phyloP scores from a whole-genome alignment of 192 early-diverging fungal genomes.

The Phlyctochytrium arcticum region DNA sequence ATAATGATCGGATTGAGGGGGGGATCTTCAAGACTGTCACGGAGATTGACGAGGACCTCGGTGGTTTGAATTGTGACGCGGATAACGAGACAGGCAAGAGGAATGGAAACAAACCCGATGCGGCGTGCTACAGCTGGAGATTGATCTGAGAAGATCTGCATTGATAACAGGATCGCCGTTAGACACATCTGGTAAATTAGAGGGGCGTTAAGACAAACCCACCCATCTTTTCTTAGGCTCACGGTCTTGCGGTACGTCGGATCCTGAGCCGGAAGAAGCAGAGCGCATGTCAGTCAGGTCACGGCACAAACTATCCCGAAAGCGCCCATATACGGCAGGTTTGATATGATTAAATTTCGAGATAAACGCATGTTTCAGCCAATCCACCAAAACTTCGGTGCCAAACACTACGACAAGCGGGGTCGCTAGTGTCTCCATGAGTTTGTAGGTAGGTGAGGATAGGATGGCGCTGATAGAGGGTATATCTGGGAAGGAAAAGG shows the following conservation, averaged over 20 bases:
- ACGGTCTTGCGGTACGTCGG: neutral
- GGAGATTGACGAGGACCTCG: constrained; percentile 37
- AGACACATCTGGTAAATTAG: no score
- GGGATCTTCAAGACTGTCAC: neutral
- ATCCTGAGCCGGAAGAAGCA: neutral
- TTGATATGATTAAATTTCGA: constrained; percentile 94
- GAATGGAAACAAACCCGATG: constrained; percentile 78
- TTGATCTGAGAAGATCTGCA: constrained; percentile 61
- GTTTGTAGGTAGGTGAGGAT: constrained; percentile 55
- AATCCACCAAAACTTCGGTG: constrained; percentile 91
- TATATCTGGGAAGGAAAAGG: neutral
- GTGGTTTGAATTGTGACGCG: constrained; percentile 50
- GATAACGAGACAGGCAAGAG: constrained; percentile 69
- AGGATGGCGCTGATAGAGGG: constrained; percentile 3
- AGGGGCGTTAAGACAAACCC: neutral
- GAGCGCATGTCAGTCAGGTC: constrained; percentile 60
- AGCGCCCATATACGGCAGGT: constrained; percentile 81
- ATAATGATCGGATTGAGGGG: neutral
- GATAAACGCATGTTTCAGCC: constrained; percentile 98
- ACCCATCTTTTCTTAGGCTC: neutral
- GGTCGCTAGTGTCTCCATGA: constrained; percentile 58
- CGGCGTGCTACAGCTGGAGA: constrained; percentile 72
- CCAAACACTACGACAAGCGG: constrained; percentile 83
- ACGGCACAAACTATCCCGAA: constrained; percentile 80
- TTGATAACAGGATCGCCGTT: constrained; percentile 4